Conservation (phyloP, 2,329 filamentous ascomycete species). For the Calonectria naviculata region DNA sequence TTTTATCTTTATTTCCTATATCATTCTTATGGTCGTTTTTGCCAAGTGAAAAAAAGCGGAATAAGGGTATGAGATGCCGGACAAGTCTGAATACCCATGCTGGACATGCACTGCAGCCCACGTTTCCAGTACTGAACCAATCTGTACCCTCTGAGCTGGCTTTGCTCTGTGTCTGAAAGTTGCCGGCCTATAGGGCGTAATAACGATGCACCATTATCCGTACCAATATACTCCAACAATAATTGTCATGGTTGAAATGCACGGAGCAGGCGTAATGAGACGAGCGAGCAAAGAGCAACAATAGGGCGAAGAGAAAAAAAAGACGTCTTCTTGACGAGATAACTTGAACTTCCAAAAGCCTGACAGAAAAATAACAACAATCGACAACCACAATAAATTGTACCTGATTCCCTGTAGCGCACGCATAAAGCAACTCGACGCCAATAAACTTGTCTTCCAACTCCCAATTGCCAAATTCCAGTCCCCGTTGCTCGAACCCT, state of each 20-base stretch:
- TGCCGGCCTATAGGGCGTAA: background rate
- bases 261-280: background rate
- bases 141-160: background rate
- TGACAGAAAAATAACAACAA: conserved; percentile 28
- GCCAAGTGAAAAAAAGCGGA: background rate
- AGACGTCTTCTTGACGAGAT: conserved; percentile 4
- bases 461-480: conserved; percentile 43
- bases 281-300: background rate
- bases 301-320: background rate
- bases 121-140: background rate
- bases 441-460: conserved; percentile 44
- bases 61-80: background rate
- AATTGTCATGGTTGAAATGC: background rate
- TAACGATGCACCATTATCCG: background rate
- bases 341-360: conserved; percentile 32
- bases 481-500: conserved; percentile 32
- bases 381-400: conserved; percentile 27
- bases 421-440: conserved; percentile 37
- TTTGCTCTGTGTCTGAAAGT: background rate
- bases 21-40: background rate
- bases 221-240: background rate
- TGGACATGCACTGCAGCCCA: background rate
- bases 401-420: conserved; percentile 33
- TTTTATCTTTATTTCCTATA: background rate
- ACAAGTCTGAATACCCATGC: background rate